Percentiles rank a stretch among this genome's conserved stretches.
phyloP scores from a whole-genome alignment of 305 asterid species.

The Vinca major region DNA sequence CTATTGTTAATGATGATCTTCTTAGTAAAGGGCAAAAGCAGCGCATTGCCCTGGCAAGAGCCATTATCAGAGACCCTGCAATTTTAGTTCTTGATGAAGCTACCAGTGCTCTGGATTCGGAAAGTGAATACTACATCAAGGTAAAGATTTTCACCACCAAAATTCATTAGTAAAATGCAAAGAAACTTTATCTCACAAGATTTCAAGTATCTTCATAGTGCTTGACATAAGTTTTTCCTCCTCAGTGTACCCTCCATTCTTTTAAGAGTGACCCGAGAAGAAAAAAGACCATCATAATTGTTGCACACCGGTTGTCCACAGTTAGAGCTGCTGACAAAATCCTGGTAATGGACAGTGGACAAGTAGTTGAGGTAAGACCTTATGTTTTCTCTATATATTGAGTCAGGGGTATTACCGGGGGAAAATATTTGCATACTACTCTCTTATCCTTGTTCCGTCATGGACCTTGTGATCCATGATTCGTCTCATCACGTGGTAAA shows the following conservation, averaged over 20 bases:
- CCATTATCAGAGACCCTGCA: constrained; percentile 80
- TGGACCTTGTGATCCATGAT: too few species aligned
- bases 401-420: constrained; percentile 1
- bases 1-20: constrained; percentile 87
- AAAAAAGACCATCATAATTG: constrained; percentile 62
- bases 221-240: neutral
- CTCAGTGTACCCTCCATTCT: constrained; percentile 41
- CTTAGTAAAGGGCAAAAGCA: constrained; percentile 98
- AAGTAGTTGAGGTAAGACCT: constrained; percentile 69
- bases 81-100: constrained; percentile 94
- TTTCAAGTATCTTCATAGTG: constrained; percentile 14
- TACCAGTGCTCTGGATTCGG: constrained; percentile 94
- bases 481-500: too few species aligned
- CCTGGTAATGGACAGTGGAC: constrained; percentile 80
- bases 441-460: neutral
- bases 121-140: constrained; percentile 88
- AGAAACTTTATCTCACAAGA: neutral
- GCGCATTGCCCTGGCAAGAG: constrained; percentile 90
- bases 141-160: constrained; percentile 42
- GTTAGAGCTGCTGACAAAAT: constrained; percentile 82
- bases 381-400: constrained; percentile 12
- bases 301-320: constrained; percentile 96
- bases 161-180: neutral
- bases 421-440: neutral
- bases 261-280: constrained; percentile 40